phyloP scores from a whole-genome alignment of 139 green algal genomes.

The Asterochloris erici region DNA sequence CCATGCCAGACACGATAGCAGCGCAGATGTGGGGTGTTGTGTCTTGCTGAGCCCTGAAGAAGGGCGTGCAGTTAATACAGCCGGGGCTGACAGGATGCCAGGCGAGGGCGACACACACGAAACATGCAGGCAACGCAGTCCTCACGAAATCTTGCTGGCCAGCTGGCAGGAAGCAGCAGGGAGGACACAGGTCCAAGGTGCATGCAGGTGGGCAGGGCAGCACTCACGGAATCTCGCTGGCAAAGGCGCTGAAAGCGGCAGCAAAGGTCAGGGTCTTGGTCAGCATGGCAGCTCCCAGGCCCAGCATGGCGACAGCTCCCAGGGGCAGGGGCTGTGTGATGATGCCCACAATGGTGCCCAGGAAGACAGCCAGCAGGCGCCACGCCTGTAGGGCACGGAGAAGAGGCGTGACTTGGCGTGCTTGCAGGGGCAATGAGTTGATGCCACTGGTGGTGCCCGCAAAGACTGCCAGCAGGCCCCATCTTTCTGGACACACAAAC shows the following conservation, averaged over 20 bases:
- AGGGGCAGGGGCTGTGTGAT: conserved; percentile 96
- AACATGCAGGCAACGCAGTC: too few species aligned
- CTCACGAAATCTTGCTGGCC: too few species aligned
- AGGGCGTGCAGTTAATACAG: too few species aligned
- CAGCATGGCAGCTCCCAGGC: conserved; percentile 88
- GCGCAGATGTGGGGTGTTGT: too few species aligned
- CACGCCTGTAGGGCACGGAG: conserved; percentile 48
- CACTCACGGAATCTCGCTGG: conserved; percentile 89
- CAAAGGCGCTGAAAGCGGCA: conserved; percentile 94
- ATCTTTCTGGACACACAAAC: conserved; percentile 38
- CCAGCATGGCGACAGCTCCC: conserved; percentile 95
- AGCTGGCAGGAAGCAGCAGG: too few species aligned
- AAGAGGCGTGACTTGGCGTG: too few species aligned
- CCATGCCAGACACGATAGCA: neutral
- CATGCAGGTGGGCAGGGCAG: too few species aligned
- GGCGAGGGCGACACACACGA: too few species aligned
- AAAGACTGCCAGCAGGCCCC: conserved; percentile 94
- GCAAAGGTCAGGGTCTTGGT: conserved; percentile 96
- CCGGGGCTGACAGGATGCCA: too few species aligned
- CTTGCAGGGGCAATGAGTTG: conserved; percentile 88
- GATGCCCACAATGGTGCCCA: conserved; percentile 87
- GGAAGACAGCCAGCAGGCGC: conserved; percentile 95
- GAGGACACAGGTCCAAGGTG: too few species aligned
- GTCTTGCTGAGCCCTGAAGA: too few species aligned
- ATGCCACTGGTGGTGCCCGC: conserved; percentile 83